phyloP scores from a whole-genome alignment of 306 rosid genomes.

The Prunus kanzakura region DNA sequence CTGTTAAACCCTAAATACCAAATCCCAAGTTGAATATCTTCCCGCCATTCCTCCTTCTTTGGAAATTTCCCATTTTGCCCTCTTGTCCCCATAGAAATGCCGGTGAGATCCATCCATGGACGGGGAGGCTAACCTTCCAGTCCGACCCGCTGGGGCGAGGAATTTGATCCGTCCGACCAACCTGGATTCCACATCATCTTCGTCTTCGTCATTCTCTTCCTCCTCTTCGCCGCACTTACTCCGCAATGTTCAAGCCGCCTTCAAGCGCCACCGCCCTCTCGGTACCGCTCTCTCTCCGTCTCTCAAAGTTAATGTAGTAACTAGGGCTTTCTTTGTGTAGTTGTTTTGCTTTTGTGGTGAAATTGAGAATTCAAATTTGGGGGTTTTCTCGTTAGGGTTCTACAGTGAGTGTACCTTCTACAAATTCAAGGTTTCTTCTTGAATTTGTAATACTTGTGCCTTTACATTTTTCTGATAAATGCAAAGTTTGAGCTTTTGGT shows the following conservation, averaged over 20 bases:
- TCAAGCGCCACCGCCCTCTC: constrained; percentile 59
- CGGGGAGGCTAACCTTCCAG: constrained; percentile 81
- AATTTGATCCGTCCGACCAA: constrained; percentile 32
- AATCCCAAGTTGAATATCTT: neutral
- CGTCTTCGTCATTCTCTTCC: constrained; percentile 46
- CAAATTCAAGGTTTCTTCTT: neutral
- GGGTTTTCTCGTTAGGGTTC: constrained; percentile 3
- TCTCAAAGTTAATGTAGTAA: neutral
- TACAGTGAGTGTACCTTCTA: neutral
- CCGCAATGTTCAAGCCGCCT: constrained; percentile 51
- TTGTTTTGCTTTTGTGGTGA: neutral
- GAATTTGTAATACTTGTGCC: neutral
- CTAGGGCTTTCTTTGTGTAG: neutral
- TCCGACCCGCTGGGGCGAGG: constrained; percentile 17
- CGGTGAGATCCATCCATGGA: constrained; percentile 70
- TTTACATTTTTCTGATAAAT: neutral
- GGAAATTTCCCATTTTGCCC: neutral
- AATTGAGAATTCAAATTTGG: neutral
- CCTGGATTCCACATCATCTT: constrained; percentile 35
- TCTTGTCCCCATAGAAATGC: constrained; percentile 41
- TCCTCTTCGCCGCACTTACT: constrained; percentile 60
- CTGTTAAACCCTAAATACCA: neutral
- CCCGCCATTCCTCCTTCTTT: constrained; percentile 2
- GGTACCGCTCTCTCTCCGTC: constrained; percentile 30
- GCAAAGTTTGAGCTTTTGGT: neutral